phyloP scores from a whole-genome alignment of 2,329 filamentous ascomycete species.

The Neoascochyta sp. region DNA sequence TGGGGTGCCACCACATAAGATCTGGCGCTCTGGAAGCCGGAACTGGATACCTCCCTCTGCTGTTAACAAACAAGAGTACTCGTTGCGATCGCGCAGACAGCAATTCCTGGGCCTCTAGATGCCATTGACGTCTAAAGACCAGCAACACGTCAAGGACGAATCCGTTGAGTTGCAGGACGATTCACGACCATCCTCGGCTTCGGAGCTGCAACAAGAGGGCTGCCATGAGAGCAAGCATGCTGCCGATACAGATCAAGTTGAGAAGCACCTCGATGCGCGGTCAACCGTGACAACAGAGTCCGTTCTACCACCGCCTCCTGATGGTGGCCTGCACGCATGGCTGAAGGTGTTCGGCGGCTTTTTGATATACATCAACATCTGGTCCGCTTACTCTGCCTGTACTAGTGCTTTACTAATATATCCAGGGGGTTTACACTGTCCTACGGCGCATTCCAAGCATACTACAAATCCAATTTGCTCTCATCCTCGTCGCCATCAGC shows the following conservation, averaged over 20 bases:
- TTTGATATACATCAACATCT: conserved; percentile 40
- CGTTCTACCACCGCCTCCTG: conserved; percentile 31
- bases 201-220: conserved; percentile 1
- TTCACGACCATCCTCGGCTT: conserved; percentile 12
- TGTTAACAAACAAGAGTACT: no score
- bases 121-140: conserved; percentile 13
- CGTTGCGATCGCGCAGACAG: no score
- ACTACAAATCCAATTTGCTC: conserved; percentile 44
- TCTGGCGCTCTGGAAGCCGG: no score
- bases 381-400: conserved; percentile 13
- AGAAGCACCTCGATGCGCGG: conserved; percentile 16
- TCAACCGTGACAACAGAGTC: conserved; percentile 22
- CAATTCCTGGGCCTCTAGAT: conserved; percentile 4
- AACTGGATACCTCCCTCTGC: no score
- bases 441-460: conserved; percentile 46
- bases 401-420: conserved; percentile 1
- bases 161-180: conserved; percentile 13
- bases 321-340: conserved; percentile 40
- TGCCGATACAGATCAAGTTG: conserved; percentile 6
- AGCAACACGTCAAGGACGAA: conserved; percentile 11
- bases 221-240: conserved; percentile 3
- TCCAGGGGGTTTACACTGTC: conserved; percentile 41
- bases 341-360: conserved; percentile 40
- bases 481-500: conserved; percentile 31
- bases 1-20: no score